Base-by-base conservation (phyloP, 2,329 filamentous ascomycete species). In the Ramularia collo-cygni region DNA sequence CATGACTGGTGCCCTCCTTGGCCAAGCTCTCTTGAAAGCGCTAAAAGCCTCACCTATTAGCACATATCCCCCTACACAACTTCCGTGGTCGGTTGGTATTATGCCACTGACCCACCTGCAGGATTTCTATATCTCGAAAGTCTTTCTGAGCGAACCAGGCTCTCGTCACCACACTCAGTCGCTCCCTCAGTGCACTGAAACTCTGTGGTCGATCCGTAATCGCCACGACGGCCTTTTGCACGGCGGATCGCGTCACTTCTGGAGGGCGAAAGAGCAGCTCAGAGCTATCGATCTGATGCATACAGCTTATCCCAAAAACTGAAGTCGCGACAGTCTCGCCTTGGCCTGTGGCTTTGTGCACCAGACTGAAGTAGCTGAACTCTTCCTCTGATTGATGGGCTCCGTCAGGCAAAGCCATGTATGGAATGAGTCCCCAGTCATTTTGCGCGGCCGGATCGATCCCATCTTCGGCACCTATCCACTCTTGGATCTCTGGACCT, bases 111-210 rank as follows among this genome's bases (percentile, higher is more conserved):
- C 52, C 54, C 44, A 58, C 76, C 72, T 79, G 74, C 51, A 98
- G 68, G 53, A 98, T 95, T 61, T 95, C 90, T 34, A 83, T 75
- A 61, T 96, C 90, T 18, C 83, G 80, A 59, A 98, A 98, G 60
- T 96, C 87, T 76, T 69, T 82, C 70, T 98, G 92, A 46, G 83
- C 85, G 65, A 98, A 98, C 92, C 92, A 98, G 16, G 90, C 90
- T 54, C 81, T 84, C 3, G 90, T 95, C 12, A 98, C 89, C 21
- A 95, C 81, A 35, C 85, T 84, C 48, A 98, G 69, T 51, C 92
- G 83, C 65, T 96, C 86, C 55, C 90, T 81, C 60, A 98, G 69
- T 68, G 92, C 85, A 40, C 88, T 89, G 63, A 98, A 94, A 56
- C 80, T 80, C 58, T 92, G 85, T 7, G 92, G 92, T 48, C 79